phyloP scores from a whole-genome alignment of 768 basidiomycete genomes.

The Mycena filopes region DNA sequence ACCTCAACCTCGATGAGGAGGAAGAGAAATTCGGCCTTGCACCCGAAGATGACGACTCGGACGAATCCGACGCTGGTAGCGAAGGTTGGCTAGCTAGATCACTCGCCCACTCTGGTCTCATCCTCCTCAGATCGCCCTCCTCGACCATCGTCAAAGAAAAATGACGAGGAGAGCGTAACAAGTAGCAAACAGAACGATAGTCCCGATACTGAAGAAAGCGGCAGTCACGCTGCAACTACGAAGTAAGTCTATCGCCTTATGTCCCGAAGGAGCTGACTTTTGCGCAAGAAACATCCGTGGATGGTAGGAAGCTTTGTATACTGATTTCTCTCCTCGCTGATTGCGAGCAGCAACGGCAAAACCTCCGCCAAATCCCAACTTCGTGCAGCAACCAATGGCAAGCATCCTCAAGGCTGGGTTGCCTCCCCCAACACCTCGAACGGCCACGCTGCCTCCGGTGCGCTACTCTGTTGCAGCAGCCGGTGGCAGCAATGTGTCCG shows the following conservation, averaged over 20 bases:
- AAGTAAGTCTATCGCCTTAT: slow-evolving; percentile 61
- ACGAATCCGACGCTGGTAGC: slow-evolving; percentile 78
- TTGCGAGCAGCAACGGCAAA: slow-evolving; percentile 57
- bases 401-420: slow-evolving; percentile 81
- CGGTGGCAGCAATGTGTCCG: slow-evolving; percentile 63
- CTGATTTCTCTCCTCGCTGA: slow-evolving; percentile 20
- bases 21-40: slow-evolving; percentile 91
- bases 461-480: slow-evolving; percentile 90
- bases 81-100: slow-evolving; percentile 60
- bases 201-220: slow-evolving; percentile 84
- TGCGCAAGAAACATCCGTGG: slow-evolving; percentile 72
- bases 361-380: slow-evolving; percentile 84
- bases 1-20: slow-evolving; percentile 96
- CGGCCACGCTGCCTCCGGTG: slow-evolving; percentile 77
- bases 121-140: slow-evolving; percentile 64
- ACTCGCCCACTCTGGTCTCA: background rate
- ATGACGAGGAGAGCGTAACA: slow-evolving; percentile 80
- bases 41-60: slow-evolving; percentile 80
- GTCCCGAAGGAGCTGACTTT: slow-evolving; percentile 27
- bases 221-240: slow-evolving; percentile 68
- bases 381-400: slow-evolving; percentile 80
- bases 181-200: slow-evolving; percentile 83
- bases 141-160: slow-evolving; percentile 77
- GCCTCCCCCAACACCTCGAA: slow-evolving; percentile 63
- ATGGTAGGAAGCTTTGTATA: slow-evolving; percentile 55